These are phyloP conservation scores for Ceratocystis destructans DNA, from an alignment of 2,329 filamentous ascomycete species.

Conservation along the genomic window DNA sequence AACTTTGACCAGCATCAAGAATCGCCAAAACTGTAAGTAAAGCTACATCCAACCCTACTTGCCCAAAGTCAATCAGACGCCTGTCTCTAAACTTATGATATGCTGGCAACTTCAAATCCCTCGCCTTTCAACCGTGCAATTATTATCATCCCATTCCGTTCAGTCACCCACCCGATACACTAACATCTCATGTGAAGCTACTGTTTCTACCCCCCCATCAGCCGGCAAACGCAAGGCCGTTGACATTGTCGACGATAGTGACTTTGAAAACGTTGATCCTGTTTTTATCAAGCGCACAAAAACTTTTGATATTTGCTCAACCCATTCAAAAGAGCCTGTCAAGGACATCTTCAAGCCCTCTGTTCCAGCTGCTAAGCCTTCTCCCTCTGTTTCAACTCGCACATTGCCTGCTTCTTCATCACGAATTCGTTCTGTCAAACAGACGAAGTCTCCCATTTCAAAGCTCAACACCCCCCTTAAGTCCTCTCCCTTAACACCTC, in stretches of 20 bases:
- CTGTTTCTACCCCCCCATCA: slow-evolving; percentile 25
- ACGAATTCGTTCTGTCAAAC: slow-evolving; percentile 34
- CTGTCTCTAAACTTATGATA: not conserved
- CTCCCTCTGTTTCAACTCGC: slow-evolving; percentile 27
- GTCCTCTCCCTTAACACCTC: slow-evolving; percentile 38
- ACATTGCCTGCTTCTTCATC: slow-evolving; percentile 23
- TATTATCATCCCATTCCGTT: not conserved
- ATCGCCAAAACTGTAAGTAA: slow-evolving; percentile 56
- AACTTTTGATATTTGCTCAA: slow-evolving; percentile 23
- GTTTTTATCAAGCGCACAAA: slow-evolving; percentile 47
- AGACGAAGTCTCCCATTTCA: slow-evolving; percentile 39
- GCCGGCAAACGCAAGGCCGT: slow-evolving; percentile 44
- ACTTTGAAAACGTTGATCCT: slow-evolving; percentile 51
- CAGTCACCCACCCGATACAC: slow-evolving; percentile 26
- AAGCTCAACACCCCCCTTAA: slow-evolving; percentile 31
- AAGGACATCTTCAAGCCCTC: slow-evolving; percentile 39
- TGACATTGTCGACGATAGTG: slow-evolving; percentile 35
- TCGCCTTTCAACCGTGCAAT: not conserved
- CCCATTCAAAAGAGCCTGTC: slow-evolving; percentile 28
- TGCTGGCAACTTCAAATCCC: not conserved
- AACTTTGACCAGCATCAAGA: slow-evolving; percentile 60
- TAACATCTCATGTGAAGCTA: slow-evolving; percentile 10
- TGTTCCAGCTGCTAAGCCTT: slow-evolving; percentile 23
- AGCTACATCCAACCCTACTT: not conserved
- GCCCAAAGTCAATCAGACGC: not conserved